A percentile compares a stretch with the other conserved stretches of the same genome.
These are phyloP conservation scores for Ophiostoma himal-ulmi DNA, from an alignment of 2,329 filamentous ascomycete species.

Conservation along the genomic window DNA sequence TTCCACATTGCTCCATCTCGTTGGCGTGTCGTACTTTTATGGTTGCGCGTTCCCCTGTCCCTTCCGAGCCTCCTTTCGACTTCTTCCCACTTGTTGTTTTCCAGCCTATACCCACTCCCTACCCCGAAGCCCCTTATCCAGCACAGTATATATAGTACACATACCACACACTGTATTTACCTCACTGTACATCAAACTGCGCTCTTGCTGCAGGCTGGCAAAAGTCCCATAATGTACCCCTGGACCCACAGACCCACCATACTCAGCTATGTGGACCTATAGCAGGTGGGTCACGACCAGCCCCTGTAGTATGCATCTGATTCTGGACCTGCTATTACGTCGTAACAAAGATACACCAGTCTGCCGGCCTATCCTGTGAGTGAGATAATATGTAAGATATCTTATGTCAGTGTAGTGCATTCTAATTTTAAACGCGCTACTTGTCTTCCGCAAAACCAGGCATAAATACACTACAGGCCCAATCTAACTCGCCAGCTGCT, in stretches of 20 bases:
- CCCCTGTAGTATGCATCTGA: constrained; percentile 23
- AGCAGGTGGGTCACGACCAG: constrained; percentile 12
- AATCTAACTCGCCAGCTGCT: constrained; percentile 11
- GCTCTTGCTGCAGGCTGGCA: not conserved
- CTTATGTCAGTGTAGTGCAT: no score
- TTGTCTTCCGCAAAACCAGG: not conserved
- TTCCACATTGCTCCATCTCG: constrained; percentile 1
- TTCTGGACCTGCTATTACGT: not conserved
- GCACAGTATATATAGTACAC: not conserved
- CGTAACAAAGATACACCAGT: not conserved
- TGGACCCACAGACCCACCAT: constrained; percentile 1
- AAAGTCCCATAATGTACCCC: constrained; percentile 3
- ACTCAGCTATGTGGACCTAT: constrained; percentile 20
- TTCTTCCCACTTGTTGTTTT: not conserved
- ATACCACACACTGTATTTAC: not conserved
- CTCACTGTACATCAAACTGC: not conserved
- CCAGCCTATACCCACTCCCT: not conserved
- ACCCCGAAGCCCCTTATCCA: constrained; percentile 1
- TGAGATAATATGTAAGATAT: no score
- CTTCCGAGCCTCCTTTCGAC: constrained; percentile 2
- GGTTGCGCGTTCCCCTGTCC: constrained; percentile 4
- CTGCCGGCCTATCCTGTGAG: no score
- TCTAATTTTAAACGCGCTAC: not conserved
- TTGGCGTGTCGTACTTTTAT: not conserved
- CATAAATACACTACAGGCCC: constrained; percentile 1